These are phyloP conservation scores for Zea mays DNA, from an alignment of 176 grass and related monocot species.

Conservation along the genomic window DNA sequence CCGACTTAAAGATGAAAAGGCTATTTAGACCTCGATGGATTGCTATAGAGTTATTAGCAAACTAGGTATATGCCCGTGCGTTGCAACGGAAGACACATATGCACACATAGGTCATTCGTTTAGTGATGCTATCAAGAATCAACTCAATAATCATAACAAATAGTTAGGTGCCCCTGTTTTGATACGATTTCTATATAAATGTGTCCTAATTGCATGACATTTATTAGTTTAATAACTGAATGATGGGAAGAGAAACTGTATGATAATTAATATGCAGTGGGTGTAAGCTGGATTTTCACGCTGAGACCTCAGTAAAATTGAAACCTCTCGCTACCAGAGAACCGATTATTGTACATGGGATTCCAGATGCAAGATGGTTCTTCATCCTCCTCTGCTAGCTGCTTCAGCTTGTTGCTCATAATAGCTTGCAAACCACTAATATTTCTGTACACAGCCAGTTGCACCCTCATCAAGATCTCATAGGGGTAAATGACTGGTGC, in stretches of 20 bases:
- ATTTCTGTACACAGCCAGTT: slow-evolving; percentile 76
- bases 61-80: too few species aligned
- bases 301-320: slow-evolving; percentile 62
- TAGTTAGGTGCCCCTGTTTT: too few species aligned
- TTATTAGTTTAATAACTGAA: not conserved
- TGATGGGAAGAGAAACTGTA: not conserved
- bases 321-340: slow-evolving; percentile 70
- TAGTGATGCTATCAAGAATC: too few species aligned
- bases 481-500: slow-evolving; percentile 31
- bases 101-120: too few species aligned
- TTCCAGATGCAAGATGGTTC: slow-evolving; percentile 58
- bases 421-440: slow-evolving; percentile 76
- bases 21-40: too few species aligned
- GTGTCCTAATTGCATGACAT: not conserved
- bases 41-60: too few species aligned
- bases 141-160: too few species aligned
- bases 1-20: too few species aligned
- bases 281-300: not conserved
- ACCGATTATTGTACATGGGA: slow-evolving; percentile 79
- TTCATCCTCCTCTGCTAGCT: slow-evolving; percentile 77
- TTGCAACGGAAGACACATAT: too few species aligned
- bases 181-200: too few species aligned
- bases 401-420: slow-evolving; percentile 61
- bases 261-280: not conserved
- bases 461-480: slow-evolving; percentile 73